Base-by-base conservation (phyloP, 345 rosid genomes). In the Capsella bursapastoris region DNA sequence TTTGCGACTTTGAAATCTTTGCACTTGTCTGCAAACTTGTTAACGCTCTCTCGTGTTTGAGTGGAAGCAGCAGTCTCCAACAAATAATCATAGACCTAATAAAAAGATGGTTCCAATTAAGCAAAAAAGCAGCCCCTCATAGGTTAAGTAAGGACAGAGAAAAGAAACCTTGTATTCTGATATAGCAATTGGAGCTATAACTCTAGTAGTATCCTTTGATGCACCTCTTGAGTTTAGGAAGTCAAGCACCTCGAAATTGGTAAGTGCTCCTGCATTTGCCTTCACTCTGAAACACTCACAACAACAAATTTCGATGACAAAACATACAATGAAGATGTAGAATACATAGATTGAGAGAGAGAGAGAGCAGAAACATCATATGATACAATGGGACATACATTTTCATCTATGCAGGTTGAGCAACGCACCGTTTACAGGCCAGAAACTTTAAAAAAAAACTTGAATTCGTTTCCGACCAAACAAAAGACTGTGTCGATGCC, bases 171-270 rank as follows among this genome's bases (percentile, higher is more conserved):
- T 86, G 62, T 80, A 89, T 38, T 90, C 97, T 7, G 97, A 91
- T 38, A 79, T 86, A 35, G 84, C 76, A 14, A 95, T 70, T 9
- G 87, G 82, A 78, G 84, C 87, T 60, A 87, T 78, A 74, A 89
- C 89, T 74, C 90, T 80, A 7, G 89, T 83, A n/a, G 80, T 62
- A 71, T 84, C 90, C 78, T 78, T 87, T 29, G 93, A 84, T 58
- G 93, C 97, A 74, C 96, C 97, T 82, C 88, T 84, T 38, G 96
- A 82, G 55, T 64, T 83, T n/a, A 89, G 62, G 59, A 88, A 85
- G 51, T 91, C 83, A 12, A 89, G 85, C 6, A 86, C 90, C 53
- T 92, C 97, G 60, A 86, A 89, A 83, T 92, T 95, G 27, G 92
- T 85, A 10, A 90, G 85, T 7, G 82, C 80, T 41, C 90, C 97